A percentile compares a stretch with the other conserved stretches of the same genome.
Conservation (phyloP, 495 filamentous ascomycete genomes). For the Xylaria scruposa region DNA sequence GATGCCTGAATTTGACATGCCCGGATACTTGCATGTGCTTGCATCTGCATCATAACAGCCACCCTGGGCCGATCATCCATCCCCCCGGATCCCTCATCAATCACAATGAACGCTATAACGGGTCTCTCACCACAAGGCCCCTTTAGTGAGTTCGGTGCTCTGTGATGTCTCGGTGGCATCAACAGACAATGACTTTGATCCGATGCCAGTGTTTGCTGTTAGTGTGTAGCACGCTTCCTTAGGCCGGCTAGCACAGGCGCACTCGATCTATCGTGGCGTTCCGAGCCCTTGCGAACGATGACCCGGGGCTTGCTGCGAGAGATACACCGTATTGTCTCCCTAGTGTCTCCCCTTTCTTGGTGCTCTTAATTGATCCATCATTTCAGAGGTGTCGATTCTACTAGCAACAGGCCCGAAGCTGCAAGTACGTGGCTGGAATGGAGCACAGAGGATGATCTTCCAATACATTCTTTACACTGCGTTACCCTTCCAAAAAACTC, state of each 20-base stretch:
- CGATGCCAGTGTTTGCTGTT: not conserved
- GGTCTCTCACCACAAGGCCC: not conserved
- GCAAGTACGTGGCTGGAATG: slow-evolving; percentile 41
- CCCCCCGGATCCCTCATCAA: slow-evolving; percentile 16
- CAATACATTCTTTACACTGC: slow-evolving; percentile 38
- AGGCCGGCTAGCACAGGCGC: not conserved
- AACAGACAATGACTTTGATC: slow-evolving; percentile 18
- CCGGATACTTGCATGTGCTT: slow-evolving; percentile 1
- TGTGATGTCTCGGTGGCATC: slow-evolving; percentile 25
- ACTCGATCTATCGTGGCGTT: not conserved
- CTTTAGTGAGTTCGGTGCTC: not conserved
- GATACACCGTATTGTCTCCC: not conserved
- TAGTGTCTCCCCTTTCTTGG: slow-evolving; percentile 20
- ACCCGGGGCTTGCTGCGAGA: slow-evolving; percentile 1
- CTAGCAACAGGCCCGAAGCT: slow-evolving; percentile 37
- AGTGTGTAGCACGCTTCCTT: not conserved
- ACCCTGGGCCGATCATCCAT: slow-evolving; percentile 24
- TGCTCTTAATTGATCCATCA: slow-evolving; percentile 27
- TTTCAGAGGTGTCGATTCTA: slow-evolving; percentile 27
- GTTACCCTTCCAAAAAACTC: slow-evolving; percentile 14
- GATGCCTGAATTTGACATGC: not conserved
- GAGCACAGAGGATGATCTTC: slow-evolving; percentile 23
- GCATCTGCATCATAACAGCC: slow-evolving; percentile 26
- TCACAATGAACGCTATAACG: not conserved
- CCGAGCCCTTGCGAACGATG: not conserved